These are phyloP conservation scores for Metarhizium brunneum DNA, from an alignment of 2,329 filamentous ascomycete species.

Conservation along the genomic window DNA sequence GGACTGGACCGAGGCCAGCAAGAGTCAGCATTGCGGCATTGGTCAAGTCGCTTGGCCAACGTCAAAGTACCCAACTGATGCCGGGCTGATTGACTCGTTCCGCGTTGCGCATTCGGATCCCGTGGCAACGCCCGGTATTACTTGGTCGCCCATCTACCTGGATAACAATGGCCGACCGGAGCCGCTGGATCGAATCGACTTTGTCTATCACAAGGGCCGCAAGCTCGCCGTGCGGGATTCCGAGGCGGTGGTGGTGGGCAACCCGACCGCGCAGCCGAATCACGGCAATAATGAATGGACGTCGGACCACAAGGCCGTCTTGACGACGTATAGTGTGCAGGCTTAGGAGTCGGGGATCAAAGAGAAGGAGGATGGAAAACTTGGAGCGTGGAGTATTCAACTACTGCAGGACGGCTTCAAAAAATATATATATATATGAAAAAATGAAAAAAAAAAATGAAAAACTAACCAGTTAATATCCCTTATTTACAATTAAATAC, in stretches of 20 bases:
- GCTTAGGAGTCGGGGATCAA: not conserved
- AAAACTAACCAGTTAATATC: too few relatives aligned
- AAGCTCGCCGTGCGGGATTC: conserved; percentile 16
- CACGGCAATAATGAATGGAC: conserved; percentile 28
- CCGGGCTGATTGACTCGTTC: conserved; percentile 27
- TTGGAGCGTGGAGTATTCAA: not conserved
- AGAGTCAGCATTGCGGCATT: conserved; percentile 25
- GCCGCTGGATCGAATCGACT: conserved; percentile 30
- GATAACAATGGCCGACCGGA: conserved; percentile 21
- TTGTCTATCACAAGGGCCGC: conserved; percentile 27
- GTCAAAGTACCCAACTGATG: conserved; percentile 20
- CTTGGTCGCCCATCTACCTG: conserved; percentile 29
- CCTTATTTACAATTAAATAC: too few relatives aligned
- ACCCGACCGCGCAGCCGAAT: conserved; percentile 20
- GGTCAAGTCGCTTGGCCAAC: conserved; percentile 25
- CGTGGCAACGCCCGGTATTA: conserved; percentile 17
- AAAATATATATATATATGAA: too few relatives aligned
- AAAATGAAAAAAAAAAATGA: too few relatives aligned
- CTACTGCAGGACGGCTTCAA: not conserved
- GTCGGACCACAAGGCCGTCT: conserved; percentile 20
- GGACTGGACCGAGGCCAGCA: conserved; percentile 23
- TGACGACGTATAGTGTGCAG: not conserved
- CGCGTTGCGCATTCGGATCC: conserved; percentile 25
- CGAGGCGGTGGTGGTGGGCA: conserved; percentile 19
- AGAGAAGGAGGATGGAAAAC: not conserved